These are phyloP conservation scores for Phellinidium pouzarii DNA, from an alignment of 1,284 basidiomycete species.

Conservation along the genomic window DNA sequence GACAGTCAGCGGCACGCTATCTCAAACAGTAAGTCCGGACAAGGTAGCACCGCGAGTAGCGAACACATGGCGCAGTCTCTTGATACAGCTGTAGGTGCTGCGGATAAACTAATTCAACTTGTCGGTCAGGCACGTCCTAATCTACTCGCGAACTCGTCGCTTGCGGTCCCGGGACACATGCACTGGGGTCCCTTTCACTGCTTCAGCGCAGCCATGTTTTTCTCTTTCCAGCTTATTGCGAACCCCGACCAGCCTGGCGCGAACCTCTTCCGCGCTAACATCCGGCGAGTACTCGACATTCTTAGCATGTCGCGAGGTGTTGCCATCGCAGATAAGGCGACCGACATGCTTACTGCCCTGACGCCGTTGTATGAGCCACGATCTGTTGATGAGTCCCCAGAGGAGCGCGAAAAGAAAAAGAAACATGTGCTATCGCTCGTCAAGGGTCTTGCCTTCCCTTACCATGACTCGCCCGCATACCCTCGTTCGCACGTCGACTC, in stretches of 20 bases:
- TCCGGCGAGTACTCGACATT: constrained; percentile 58
- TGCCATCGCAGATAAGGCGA: constrained; percentile 65
- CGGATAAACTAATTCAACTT: constrained; percentile 69
- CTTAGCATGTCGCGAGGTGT: constrained; percentile 57
- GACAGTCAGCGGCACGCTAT: constrained; percentile 15
- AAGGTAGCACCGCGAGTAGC: constrained; percentile 28
- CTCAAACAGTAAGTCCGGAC: constrained; percentile 2
- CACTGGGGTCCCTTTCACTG: constrained; percentile 76
- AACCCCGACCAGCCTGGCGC: constrained; percentile 73
- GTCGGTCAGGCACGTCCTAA: constrained; percentile 64
- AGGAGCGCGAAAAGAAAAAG: constrained; percentile 53
- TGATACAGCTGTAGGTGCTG: constrained; percentile 65
- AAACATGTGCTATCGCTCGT: constrained; percentile 55
- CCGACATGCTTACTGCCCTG: constrained; percentile 59
- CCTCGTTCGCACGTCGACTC: constrained; percentile 17
- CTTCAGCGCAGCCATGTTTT: constrained; percentile 81
- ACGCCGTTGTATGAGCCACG: constrained; percentile 54
- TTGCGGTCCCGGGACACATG: constrained; percentile 73
- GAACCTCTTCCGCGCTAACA: constrained; percentile 62
- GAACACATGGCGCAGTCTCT: constrained; percentile 50
- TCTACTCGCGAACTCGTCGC: constrained; percentile 57
- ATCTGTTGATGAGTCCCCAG: constrained; percentile 33
- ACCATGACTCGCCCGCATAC: constrained; percentile 47
- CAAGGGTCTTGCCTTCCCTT: constrained; percentile 70
- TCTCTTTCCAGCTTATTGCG: constrained; percentile 75